These are phyloP conservation scores for Yarrowia bubula DNA, from an alignment of 805 yeast species.

Conservation along the genomic window DNA sequence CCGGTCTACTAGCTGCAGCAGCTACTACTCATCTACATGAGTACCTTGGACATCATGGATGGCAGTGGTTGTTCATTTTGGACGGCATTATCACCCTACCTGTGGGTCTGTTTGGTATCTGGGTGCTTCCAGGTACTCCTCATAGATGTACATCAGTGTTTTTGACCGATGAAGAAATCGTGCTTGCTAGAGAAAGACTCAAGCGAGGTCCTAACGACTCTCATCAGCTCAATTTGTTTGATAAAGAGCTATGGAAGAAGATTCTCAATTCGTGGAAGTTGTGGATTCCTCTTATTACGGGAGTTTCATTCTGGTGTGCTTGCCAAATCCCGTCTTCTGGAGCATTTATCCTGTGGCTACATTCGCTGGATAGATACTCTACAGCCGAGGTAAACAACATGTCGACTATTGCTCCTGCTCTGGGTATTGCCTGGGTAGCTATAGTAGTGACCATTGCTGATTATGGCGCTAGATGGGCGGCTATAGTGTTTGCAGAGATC, in stretches of 20 bases:
- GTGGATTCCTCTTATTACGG: slow-evolving; percentile 54
- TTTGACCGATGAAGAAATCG: slow-evolving; percentile 36
- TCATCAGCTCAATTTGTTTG: slow-evolving; percentile 38
- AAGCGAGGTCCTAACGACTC: slow-evolving; percentile 23
- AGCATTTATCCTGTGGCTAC: neutral
- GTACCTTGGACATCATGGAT: slow-evolving; percentile 44
- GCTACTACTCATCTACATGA: slow-evolving; percentile 50
- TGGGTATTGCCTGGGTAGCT: slow-evolving; percentile 48
- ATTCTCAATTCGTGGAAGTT: slow-evolving; percentile 59
- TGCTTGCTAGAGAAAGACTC: slow-evolving; percentile 31
- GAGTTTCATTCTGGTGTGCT: slow-evolving; percentile 57
- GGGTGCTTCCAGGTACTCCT: slow-evolving; percentile 55
- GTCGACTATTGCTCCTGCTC: slow-evolving; percentile 55
- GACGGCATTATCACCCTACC: slow-evolving; percentile 53
- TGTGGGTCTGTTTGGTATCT: slow-evolving; percentile 43
- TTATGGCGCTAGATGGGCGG: slow-evolving; percentile 47
- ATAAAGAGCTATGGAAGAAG: slow-evolving; percentile 48
- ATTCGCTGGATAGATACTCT: neutral
- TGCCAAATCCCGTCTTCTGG: slow-evolving; percentile 31
- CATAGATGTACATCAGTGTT: slow-evolving; percentile 33
- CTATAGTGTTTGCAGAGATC: slow-evolving; percentile 52
- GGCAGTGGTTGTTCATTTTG: slow-evolving; percentile 68
- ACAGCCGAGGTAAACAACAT: slow-evolving; percentile 44
- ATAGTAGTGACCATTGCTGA: slow-evolving; percentile 44
- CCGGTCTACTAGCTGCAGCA: slow-evolving; percentile 62